Evolutionary conservation across 441 rosid species (phyloP).

Genomic region (Erodium texanum): DNA sequence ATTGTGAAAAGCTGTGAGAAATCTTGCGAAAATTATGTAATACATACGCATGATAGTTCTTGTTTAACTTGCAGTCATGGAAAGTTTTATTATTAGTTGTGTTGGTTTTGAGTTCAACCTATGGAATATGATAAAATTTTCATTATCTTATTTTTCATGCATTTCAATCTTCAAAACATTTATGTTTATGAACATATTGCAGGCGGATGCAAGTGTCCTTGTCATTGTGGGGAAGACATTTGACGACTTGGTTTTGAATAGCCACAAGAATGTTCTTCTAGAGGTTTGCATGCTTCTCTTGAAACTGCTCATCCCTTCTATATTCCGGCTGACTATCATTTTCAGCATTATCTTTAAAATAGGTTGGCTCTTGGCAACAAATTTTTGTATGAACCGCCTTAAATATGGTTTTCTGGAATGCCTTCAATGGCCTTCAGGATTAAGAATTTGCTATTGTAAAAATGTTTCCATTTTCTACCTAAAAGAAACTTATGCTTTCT

Average conservation of each 20-base stretch:
- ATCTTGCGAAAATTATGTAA: neutral
- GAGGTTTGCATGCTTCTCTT: constrained; percentile 41
- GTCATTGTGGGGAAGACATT: constrained; percentile 67
- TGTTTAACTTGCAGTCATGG: neutral
- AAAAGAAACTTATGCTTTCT: constrained; percentile 6
- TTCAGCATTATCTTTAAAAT: too few relatives aligned
- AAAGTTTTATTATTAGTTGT: neutral
- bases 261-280: constrained; percentile 59
- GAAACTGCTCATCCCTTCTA: neutral
- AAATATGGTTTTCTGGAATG: neutral
- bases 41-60: neutral
- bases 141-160: neutral
- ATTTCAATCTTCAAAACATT: constrained; percentile 1
- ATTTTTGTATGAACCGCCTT: neutral
- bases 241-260: constrained; percentile 60
- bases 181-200: constrained; percentile 27
- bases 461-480: neutral
- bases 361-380: neutral
- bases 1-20: neutral
- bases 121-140: neutral
- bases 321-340: neutral
- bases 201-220: constrained; percentile 47
- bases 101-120: constrained; percentile 1
- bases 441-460: too few relatives aligned
- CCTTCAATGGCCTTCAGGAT: neutral